phyloP scores from a whole-genome alignment of 169 alveolate species.

The Eimeria maxima region DNA sequence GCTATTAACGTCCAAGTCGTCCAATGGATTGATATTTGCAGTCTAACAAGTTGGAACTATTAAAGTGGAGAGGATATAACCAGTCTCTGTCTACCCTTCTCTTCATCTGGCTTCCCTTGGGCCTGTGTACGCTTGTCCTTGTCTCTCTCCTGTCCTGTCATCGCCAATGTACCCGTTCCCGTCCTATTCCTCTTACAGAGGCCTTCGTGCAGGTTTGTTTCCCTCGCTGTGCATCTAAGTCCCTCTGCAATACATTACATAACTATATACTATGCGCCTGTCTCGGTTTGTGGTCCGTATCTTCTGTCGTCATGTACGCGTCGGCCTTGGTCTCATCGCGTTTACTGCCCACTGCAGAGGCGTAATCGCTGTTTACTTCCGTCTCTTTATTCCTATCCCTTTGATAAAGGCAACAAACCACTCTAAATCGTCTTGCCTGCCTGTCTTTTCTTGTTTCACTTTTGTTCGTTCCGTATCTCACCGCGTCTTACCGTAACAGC shows the following conservation, averaged over 20 bases:
- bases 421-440: background rate
- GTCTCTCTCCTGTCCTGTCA: background rate
- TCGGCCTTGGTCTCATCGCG: background rate
- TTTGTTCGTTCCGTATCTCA: no score
- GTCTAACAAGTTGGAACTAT: background rate
- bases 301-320: background rate
- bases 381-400: background rate
- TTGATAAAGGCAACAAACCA: background rate
- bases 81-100: background rate
- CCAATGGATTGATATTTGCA: no score
- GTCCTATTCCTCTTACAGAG: background rate
- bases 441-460: no score
- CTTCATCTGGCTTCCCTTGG: background rate
- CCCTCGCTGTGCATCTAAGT: background rate
- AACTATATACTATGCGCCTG: background rate
- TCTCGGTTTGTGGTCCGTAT: background rate
- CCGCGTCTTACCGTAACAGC: no score
- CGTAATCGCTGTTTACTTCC: background rate
- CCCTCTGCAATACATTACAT: background rate
- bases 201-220: background rate
- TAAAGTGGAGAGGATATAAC: background rate
- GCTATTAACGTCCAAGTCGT: background rate
- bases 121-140: background rate
- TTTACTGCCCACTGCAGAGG: background rate
- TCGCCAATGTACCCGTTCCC: background rate